A percentile compares a stretch with the other conserved stretches of the same genome.
Conservation (phyloP, 2,329 filamentous ascomycete genomes). For the Aspergillus bombycis region DNA sequence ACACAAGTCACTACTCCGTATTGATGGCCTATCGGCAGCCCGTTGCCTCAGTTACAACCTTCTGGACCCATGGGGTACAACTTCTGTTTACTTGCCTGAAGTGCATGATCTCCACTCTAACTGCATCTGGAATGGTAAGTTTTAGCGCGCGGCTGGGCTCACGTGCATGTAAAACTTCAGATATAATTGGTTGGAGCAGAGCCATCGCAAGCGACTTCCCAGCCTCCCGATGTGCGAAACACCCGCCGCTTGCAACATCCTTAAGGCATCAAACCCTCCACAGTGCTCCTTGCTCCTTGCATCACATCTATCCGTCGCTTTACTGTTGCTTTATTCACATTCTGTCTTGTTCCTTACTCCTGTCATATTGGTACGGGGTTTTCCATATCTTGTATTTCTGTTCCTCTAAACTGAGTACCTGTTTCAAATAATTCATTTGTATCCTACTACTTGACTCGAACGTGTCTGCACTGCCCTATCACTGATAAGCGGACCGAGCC, state of each 20-base stretch:
- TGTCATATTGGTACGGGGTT: conserved; percentile 9
- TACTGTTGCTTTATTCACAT: conserved; percentile 5
- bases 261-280: conserved; percentile 31
- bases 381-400: conserved; percentile 5
- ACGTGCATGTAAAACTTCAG: conserved; percentile 26
- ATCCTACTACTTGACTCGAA: conserved; percentile 3
- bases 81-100: conserved; percentile 24
- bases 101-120: conserved; percentile 18
- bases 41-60: conserved; percentile 28
- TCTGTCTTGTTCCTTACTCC: conserved; percentile 20
- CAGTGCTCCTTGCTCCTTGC: conserved; percentile 24
- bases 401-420: background rate
- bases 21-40: background rate
- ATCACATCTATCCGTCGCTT: conserved; percentile 12
- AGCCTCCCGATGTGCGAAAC: conserved; percentile 27
- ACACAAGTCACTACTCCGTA: background rate
- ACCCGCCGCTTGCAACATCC: conserved; percentile 24
- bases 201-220: conserved; percentile 24
- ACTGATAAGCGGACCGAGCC: conserved; percentile 25
- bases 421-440: background rate
- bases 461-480: conserved; percentile 30
- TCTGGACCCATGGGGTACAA: conserved; percentile 16
- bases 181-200: conserved; percentile 23
- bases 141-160: conserved; percentile 31
- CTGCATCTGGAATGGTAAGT: conserved; percentile 13